Evolutionary conservation across 345 rosid species (phyloP), one percentile per base, ranked within the genome.

Genomic region (Punica granatum): DNA sequence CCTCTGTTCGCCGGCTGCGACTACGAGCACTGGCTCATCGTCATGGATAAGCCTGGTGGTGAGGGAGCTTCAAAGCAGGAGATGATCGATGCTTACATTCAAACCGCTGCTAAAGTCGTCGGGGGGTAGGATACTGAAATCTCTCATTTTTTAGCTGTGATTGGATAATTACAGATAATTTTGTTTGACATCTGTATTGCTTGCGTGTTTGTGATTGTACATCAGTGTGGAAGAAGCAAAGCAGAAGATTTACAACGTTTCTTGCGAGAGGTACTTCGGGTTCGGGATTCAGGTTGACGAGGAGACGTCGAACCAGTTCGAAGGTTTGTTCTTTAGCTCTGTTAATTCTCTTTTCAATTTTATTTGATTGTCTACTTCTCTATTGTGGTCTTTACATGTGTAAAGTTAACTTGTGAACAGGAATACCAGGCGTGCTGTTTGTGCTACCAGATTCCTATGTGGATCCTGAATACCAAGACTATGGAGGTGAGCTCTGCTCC

Each of bases 261-360:
- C 96, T 0, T 95, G 97, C n/a, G 99, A 91, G 77, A 89, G 96
- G 75, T 94, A 94, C 73, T 79, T 92, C 65, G 99, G 98, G 7
- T 94, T 94, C 43, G 99, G 99, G 11, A 86, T 96, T 67, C 96
- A 94, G 83, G 77, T 95, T 73, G 99, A 90, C 49, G 97, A 92
- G 84, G 99, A 92, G 77, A 95, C 99, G 15, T 84, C 96, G 0
- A 83, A 87, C 78, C 90, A 89, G 87, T 87, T 95, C 1, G 96
- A 95, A 84, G 96, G 98, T 95, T 25, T 44, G 69, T 49, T 64
- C 65, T 7, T 34, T 53, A 13, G 41, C 69, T 51, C 25, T 21
- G 30, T 69, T 44, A n/a, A 31, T 8, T 41, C 48, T 2, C 11
- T 49, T 76, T 5, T 10, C 48, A 49, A 23, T 1, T 14, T 66